Base-by-base conservation (phyloP, 495 filamentous ascomycete genomes). In the Lepraria neglecta region DNA sequence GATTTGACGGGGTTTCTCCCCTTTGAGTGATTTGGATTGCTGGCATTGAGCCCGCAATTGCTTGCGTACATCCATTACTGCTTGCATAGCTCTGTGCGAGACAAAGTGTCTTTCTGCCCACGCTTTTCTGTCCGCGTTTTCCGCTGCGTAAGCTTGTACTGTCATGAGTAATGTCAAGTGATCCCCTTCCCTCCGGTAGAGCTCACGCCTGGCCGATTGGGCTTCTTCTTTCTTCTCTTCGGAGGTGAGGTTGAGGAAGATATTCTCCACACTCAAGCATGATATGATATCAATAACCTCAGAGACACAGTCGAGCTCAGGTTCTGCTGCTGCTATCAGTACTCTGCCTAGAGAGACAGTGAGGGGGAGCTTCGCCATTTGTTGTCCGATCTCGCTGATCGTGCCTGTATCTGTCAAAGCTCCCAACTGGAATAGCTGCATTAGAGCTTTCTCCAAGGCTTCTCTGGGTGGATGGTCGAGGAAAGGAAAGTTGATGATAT, bases 201-300 rank as follows among this genome's bases (percentile, higher is more conserved):
- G 79, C 66, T 91, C 87, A 27, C 81, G 83, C 19, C 91, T 81
- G 9, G 84, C 82, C 11, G 77, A 75, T 61, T 92, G 88, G 0
- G 88, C 87, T 52, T 86, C 79, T 64, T 96, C 91, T 50, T 83
- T 84, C 52, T 82, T 85, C 64, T 96, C 92, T 60, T 97, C 94
- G 0, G 88, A 86, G 6, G 81, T 82, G 0, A 88, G 77, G 55
- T 90, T 89, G 12, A 92, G 72, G 70, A 96, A 96, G 53, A 97
- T 85, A 62, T 89, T 92, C 67, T 96, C 92, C 0, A 92, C 87
- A 4, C 89, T 94, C 14, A 97, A 80, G 64, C 86, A 89, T 0
- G 95, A 85, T 61, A 97, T 88, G 58, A 97, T 89, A 69, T 99
- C 95, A 59, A 99, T 95, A 14, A 84, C 84, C 66, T 97, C 94